A percentile compares a stretch with the other conserved stretches of the same genome.
Evolutionary conservation across 2,329 filamentous ascomycete genomes (phyloP).

Genomic region (Xylaria sp.): DNA sequence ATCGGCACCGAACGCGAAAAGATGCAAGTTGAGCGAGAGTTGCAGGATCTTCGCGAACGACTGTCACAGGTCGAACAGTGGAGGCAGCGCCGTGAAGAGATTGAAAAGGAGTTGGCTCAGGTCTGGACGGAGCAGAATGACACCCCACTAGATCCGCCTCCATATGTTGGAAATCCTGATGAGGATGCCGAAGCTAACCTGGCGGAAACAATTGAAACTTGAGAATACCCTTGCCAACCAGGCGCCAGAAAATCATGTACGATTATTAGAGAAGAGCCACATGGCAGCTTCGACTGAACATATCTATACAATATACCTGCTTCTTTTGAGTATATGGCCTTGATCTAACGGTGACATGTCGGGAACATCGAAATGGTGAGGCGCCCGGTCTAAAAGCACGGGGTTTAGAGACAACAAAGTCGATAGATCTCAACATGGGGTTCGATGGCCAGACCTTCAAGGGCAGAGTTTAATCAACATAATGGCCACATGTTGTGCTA

Average conservation of each 20-base stretch:
- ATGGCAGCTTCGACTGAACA: neutral
- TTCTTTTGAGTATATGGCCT: neutral
- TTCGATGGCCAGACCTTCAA: neutral
- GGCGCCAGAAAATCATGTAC: conserved; percentile 15
- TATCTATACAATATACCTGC: conserved; percentile 12
- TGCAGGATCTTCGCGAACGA: conserved; percentile 83
- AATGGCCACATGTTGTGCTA: neutral
- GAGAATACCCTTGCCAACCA: neutral
- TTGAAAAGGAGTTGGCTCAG: conserved; percentile 80
- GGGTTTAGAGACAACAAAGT: neutral
- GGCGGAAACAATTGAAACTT: conserved; percentile 16
- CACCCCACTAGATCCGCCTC: conserved; percentile 58
- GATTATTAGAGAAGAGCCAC: conserved; percentile 18
- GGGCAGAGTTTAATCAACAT: neutral
- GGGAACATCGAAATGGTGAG: neutral
- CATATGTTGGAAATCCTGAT: conserved; percentile 51
- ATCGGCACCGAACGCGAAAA: conserved; percentile 96
- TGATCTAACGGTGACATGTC: neutral
- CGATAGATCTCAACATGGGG: neutral
- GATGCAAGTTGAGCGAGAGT: conserved; percentile 89
- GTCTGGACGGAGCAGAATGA: conserved; percentile 69
- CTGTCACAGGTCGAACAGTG: conserved; percentile 85
- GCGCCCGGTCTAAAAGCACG: neutral
- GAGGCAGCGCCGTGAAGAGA: conserved; percentile 81
- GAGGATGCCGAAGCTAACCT: conserved; percentile 12